Conservation (phyloP, 306 rosid species). For the Calophaca sinica region DNA sequence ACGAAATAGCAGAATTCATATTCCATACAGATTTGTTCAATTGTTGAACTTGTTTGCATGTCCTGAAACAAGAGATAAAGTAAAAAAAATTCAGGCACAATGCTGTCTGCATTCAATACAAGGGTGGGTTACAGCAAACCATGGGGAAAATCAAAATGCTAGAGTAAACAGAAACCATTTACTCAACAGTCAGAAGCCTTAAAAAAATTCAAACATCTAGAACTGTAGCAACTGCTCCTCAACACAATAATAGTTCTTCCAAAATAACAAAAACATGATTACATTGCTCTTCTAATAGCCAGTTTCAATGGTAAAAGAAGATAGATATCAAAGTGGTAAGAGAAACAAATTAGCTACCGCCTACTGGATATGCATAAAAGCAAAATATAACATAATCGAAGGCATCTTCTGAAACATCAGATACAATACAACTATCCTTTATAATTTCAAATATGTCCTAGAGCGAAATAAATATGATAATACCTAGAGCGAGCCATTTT, state of each 20-base stretch:
- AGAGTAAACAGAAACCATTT: background rate
- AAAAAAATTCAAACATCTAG: no score
- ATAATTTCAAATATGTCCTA: background rate
- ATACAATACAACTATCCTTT: background rate
- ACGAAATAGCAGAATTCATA: conserved; percentile 80
- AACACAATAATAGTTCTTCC: conserved; percentile 4
- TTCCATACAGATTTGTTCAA: conserved; percentile 89
- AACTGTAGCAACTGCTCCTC: background rate
- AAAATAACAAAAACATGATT: background rate
- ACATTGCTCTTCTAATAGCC: conserved; percentile 12
- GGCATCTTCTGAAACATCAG: conserved; percentile 8
- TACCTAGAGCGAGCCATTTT: conserved; percentile 94
- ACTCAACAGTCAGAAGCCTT: background rate
- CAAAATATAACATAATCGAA: conserved; percentile 20
- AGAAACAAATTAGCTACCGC: conserved; percentile 21
- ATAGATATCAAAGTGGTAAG: background rate
- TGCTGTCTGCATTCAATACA: background rate
- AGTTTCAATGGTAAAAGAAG: conserved; percentile 30
- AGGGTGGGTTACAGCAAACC: conserved; percentile 19
- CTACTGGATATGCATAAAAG: conserved; percentile 1
- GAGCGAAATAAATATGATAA: conserved; percentile 29
- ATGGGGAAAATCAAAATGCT: conserved; percentile 6
- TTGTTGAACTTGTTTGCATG: conserved; percentile 83
- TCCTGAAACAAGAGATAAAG: conserved; percentile 57
- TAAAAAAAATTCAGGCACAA: conserved; percentile 26